Conservation (phyloP, 345 rosid species). For the Camelina neglecta region DNA sequence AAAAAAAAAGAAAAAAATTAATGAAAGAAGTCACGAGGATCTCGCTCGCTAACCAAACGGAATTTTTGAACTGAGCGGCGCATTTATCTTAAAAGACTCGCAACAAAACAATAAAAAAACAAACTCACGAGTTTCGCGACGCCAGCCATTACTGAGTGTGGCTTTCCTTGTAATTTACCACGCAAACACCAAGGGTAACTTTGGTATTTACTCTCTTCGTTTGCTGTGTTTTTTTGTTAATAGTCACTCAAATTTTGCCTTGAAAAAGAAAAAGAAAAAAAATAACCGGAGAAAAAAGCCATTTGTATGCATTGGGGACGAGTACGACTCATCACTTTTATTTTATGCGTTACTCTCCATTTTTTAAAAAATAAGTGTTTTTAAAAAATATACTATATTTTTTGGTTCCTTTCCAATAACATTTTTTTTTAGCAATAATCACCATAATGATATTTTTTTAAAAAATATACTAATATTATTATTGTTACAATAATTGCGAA, state of each 20-base stretch:
- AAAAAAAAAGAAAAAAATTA: too few species aligned
- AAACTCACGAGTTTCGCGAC: slow-evolving; percentile 39
- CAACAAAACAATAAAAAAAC: neutral
- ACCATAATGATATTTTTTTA: neutral
- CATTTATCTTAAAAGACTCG: slow-evolving; percentile 35
- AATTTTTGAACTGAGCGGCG: slow-evolving; percentile 21
- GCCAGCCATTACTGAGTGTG: slow-evolving; percentile 28
- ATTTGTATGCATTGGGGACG: slow-evolving; percentile 35
- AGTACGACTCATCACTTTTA: neutral
- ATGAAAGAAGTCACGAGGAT: slow-evolving; percentile 29
- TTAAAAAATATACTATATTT: neutral
- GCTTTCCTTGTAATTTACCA: slow-evolving; percentile 17
- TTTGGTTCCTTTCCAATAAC: neutral
- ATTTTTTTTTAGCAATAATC: slow-evolving; percentile 22
- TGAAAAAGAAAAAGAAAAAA: neutral
- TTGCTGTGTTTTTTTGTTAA: too few species aligned
- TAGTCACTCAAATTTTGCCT: neutral
- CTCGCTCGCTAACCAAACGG: slow-evolving; percentile 30
- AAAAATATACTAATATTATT: neutral
- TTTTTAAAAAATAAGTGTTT: neutral
- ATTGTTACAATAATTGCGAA: slow-evolving; percentile 29
- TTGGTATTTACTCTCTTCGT: neutral
- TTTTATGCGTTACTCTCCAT: slow-evolving; percentile 33
- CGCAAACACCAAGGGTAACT: neutral
- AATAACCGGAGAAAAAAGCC: neutral